Percentiles rank a stretch among this genome's conserved stretches.
Conservation (phyloP, 2,329 filamentous ascomycete species). For the Colletotrichum graminicola region DNA sequence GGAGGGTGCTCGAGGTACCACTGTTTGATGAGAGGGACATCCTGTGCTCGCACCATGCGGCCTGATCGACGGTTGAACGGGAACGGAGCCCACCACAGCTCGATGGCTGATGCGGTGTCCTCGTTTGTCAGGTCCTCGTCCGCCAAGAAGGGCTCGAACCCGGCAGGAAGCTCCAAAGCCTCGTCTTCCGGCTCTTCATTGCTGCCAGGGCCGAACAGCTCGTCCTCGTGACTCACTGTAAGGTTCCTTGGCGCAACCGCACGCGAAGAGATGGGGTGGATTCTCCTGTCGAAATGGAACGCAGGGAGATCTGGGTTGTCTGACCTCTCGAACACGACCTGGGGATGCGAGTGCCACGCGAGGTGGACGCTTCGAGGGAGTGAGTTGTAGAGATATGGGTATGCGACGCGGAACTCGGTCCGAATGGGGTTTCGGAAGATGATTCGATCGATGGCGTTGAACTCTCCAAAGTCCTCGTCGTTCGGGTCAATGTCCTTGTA, state of each 20-base stretch:
- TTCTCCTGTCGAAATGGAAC: constrained; percentile 97
- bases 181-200: constrained; percentile 82
- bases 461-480: constrained; percentile 98
- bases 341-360: constrained; percentile 93
- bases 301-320: constrained; percentile 92
- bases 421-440: constrained; percentile 96
- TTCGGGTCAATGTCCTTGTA: constrained; percentile 99
- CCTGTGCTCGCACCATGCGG: constrained; percentile 95
- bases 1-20: constrained; percentile 98
- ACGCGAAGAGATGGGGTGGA: constrained; percentile 96
- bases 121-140: constrained; percentile 91
- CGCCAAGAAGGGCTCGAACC: constrained; percentile 87
- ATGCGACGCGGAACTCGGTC: constrained; percentile 95
- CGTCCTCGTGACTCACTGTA: constrained; percentile 91
- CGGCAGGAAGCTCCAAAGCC: constrained; percentile 84
- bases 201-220: constrained; percentile 86
- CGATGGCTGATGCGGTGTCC: constrained; percentile 91
- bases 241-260: constrained; percentile 95
- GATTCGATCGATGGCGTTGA: constrained; percentile 99
- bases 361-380: constrained; percentile 93
- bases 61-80: constrained; percentile 96
- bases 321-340: constrained; percentile 88
- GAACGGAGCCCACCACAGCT: constrained; percentile 97
- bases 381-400: constrained; percentile 96
- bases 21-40: constrained; percentile 96